Evolutionary conservation across 306 rosid genomes (phyloP).

Genomic region (Pueraria montana): DNA sequence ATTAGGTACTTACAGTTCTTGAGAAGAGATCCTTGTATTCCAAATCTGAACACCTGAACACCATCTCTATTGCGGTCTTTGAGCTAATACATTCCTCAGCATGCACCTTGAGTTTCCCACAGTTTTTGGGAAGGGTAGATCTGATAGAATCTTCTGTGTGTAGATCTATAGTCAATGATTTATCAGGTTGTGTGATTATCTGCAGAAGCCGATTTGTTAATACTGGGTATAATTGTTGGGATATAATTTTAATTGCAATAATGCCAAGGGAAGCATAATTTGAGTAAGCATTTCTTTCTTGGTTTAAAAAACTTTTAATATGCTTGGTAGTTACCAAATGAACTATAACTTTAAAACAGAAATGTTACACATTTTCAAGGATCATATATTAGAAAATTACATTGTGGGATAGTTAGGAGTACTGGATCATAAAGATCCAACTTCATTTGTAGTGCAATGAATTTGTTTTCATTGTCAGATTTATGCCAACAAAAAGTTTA

Average conservation of each 20-base stretch:
- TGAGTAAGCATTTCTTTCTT: neutral
- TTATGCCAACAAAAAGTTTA: neutral
- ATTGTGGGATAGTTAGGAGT: neutral
- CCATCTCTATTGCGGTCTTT: slow-evolving; percentile 70
- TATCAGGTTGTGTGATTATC: slow-evolving; percentile 68
- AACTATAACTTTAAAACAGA: neutral
- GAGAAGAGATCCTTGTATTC: slow-evolving; percentile 83
- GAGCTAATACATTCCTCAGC: slow-evolving; percentile 81
- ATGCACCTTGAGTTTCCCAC: slow-evolving; percentile 72
- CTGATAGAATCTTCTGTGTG: slow-evolving; percentile 58
- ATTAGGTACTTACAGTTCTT: slow-evolving; percentile 69
- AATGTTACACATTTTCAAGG: slow-evolving; percentile 23
- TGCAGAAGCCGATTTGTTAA: slow-evolving; percentile 56
- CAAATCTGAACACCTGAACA: slow-evolving; percentile 78
- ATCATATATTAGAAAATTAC: neutral
- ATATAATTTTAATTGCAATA: slow-evolving; percentile 12
- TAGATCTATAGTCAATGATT: slow-evolving; percentile 72
- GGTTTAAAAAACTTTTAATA: neutral
- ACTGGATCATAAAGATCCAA: slow-evolving; percentile 18
- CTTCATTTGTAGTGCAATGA: slow-evolving; percentile 8
- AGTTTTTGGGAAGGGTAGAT: slow-evolving; percentile 51
- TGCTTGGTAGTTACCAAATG: slow-evolving; percentile 7
- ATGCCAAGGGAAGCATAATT: slow-evolving; percentile 34
- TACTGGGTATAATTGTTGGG: slow-evolving; percentile 25
- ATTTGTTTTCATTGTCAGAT: slow-evolving; percentile 21